Evolutionary conservation across 129 eudicot species (phyloP), one percentile per base, ranked within the genome.

Genomic region (Tagetes erecta): DNA sequence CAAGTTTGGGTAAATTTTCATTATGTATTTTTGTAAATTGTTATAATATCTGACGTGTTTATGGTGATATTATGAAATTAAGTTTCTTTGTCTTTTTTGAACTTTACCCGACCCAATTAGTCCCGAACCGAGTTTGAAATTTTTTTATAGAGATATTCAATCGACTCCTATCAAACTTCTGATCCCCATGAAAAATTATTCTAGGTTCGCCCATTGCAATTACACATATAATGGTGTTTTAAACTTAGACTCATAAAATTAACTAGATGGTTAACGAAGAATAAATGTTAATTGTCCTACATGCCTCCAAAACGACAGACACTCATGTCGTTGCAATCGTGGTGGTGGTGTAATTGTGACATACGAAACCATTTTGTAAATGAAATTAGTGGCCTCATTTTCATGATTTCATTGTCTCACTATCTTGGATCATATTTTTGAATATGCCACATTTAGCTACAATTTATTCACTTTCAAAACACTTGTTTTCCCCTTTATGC

Each of bases 321-420:
- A 85, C 73, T 70, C 71, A 78, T 80, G 85, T 84, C 74, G 87
- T 81, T 79, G 76, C 57, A 42, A 59, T 56, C 37, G 34, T 57
- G 75, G 77, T 20, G 89, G 41, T 64, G 66, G 76, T 71, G 64
- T 71, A 53, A 53, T 70, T 39, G 4, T 79, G 84, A 87, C 82
- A 74, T 80, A 82, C 14, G 69, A 69, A 39, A 72, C 77, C 82
- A 74, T 59, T 46, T 77, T 82, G 81, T 68, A 75, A 35, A 79
- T 9, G 73, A 74, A 44, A 34, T 73, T 35, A 37, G 70, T 86
- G 80, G 64, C 86, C 69, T 59, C 81, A 79, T 68, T 76, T 46
- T 77, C 78, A 80, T 77, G 89, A 87, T 87, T 75, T 87, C 80
- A 81, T 80, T 79, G 87, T 84, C 89, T 84, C 85, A 47, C 79